phyloP scores from a whole-genome alignment of 352 stramenopile species.

The Phytophthora macrochlamydospora region DNA sequence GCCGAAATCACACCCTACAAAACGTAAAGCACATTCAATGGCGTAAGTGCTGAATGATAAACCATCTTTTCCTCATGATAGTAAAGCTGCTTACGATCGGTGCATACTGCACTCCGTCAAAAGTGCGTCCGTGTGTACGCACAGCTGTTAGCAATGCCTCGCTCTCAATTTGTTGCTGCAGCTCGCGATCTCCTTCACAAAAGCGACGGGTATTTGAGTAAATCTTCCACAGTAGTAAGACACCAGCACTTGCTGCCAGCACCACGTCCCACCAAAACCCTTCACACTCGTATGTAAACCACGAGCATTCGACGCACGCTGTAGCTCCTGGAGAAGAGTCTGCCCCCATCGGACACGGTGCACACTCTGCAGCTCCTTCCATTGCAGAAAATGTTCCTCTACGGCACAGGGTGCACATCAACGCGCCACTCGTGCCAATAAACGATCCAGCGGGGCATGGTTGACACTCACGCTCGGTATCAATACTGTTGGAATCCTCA shows the following conservation, averaged over 20 bases:
- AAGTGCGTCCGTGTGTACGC: constrained; percentile 53
- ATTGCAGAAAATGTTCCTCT: constrained; percentile 40
- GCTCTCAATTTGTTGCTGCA: constrained; percentile 46
- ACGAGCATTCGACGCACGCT: constrained; percentile 51
- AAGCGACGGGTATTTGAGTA: constrained; percentile 38
- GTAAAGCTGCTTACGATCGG: constrained; percentile 42
- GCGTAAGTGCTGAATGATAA: neutral
- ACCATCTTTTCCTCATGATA: neutral
- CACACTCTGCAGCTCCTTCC: constrained; percentile 45
- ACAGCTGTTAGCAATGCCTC: constrained; percentile 53
- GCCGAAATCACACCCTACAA: constrained; percentile 37
- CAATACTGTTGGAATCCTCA: neutral
- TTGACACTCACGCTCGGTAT: constrained; percentile 20
- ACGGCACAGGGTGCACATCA: constrained; percentile 46
- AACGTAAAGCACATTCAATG: constrained; percentile 1
- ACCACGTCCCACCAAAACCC: constrained; percentile 66
- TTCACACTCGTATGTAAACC: constrained; percentile 54
- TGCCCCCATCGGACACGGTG: constrained; percentile 38
- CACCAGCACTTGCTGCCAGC: constrained; percentile 26
- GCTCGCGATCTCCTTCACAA: constrained; percentile 30
- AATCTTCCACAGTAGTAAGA: constrained; percentile 20
- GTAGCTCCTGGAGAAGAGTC: constrained; percentile 41
- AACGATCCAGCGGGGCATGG: constrained; percentile 46
- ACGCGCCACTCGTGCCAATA: constrained; percentile 27
- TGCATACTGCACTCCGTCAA: constrained; percentile 34